Conservation (phyloP, 306 rosid genomes). For the Cyclanthera cordifolia region DNA sequence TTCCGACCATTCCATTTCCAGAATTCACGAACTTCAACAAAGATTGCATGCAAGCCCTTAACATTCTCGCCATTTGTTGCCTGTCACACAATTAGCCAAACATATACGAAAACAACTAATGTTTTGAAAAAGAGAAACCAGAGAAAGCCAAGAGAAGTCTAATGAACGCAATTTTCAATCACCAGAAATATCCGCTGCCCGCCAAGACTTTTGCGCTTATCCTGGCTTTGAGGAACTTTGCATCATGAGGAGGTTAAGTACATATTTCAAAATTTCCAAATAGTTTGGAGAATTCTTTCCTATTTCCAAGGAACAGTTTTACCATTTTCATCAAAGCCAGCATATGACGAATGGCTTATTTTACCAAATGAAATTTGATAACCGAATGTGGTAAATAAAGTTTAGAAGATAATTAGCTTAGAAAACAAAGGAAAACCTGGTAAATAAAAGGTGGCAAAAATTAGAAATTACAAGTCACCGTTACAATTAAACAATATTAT, state of each 20-base stretch:
- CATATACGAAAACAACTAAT: neutral
- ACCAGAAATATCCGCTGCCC: neutral
- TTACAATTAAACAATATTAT: neutral
- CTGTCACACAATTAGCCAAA: conserved; percentile 12
- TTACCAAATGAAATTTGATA: neutral
- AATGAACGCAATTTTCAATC: neutral
- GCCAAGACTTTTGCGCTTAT: neutral
- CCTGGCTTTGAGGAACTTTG: neutral
- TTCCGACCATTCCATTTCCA: conserved; percentile 56
- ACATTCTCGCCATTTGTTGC: conserved; percentile 30
- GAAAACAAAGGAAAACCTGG: neutral
- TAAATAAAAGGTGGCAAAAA: neutral
- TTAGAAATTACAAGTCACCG: neutral
- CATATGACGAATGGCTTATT: neutral
- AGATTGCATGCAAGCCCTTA: conserved; percentile 63
- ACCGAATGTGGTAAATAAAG: neutral
- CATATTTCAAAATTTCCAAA: neutral
- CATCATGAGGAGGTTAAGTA: neutral
- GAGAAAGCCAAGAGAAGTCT: neutral
- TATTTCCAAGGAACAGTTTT: conserved; percentile 8
- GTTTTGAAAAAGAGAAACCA: conserved; percentile 1
- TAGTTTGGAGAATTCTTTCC: neutral
- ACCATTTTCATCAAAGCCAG: neutral
- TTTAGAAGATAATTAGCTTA: neutral
- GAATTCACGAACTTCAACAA: conserved; percentile 68